Evolutionary conservation across 371 early-diverging fungal species (phyloP).

Genomic region (Rhizomucor miehei): DNA sequence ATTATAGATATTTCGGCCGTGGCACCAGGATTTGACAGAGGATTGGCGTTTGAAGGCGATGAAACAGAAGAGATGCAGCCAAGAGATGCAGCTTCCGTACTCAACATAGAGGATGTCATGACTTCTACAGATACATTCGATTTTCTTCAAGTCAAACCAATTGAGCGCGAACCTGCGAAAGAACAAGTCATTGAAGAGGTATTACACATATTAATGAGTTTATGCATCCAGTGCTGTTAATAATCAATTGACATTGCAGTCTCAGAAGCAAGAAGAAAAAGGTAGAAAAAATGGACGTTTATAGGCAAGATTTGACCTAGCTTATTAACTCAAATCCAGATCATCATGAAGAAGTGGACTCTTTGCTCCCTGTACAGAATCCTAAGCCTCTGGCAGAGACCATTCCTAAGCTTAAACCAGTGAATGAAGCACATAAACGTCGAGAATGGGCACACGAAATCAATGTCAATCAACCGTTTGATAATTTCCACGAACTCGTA

Average conservation of each 20-base stretch:
- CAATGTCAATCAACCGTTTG: slow-evolving; percentile 78
- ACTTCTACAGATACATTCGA: slow-evolving; percentile 37
- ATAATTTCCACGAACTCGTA: slow-evolving; percentile 81
- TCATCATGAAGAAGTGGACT: slow-evolving; percentile 33
- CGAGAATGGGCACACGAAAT: slow-evolving; percentile 93
- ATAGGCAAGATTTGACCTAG: too few relatives aligned
- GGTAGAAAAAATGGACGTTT: neutral
- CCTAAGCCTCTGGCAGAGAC: slow-evolving; percentile 6
- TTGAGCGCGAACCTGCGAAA: slow-evolving; percentile 5
- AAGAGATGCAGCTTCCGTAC: slow-evolving; percentile 21
- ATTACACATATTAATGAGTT: slow-evolving; percentile 4
- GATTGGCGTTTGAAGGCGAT: slow-evolving; percentile 46
- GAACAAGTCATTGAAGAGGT: neutral
- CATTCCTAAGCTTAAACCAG: slow-evolving; percentile 22
- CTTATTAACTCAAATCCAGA: too few relatives aligned
- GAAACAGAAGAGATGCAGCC: slow-evolving; percentile 1
- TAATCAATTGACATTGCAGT: neutral
- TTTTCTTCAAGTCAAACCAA: slow-evolving; percentile 34
- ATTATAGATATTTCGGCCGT: slow-evolving; percentile 23
- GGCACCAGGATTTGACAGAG: slow-evolving; percentile 70
- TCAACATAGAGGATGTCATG: slow-evolving; percentile 62
- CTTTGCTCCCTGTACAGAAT: slow-evolving; percentile 25
- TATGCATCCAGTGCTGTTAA: neutral
- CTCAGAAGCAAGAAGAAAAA: neutral
- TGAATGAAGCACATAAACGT: slow-evolving; percentile 36